Conservation (phyloP, 2,329 filamentous ascomycete species). For the Ceratocystis eucalypticola region DNA sequence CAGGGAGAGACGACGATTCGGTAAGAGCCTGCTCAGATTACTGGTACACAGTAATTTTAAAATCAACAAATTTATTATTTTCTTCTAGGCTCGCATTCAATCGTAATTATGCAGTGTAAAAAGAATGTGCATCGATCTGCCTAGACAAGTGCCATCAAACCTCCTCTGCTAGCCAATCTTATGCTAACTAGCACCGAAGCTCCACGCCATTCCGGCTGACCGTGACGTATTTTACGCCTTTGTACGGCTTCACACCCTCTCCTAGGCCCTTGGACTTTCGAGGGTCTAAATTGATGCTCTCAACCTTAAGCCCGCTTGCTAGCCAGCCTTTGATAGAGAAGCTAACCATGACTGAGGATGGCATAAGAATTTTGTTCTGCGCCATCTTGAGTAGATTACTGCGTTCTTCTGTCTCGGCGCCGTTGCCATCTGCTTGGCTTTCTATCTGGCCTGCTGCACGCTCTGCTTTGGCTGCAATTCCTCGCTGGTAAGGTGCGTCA, state of each 20-base stretch:
- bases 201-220: constrained; percentile 52
- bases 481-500: constrained; percentile 15
- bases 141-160: too few species aligned
- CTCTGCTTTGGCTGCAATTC: constrained; percentile 18
- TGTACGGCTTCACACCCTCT: constrained; percentile 85
- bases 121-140: too few species aligned
- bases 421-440: not conserved
- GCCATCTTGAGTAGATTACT: constrained; percentile 46
- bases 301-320: constrained; percentile 52
- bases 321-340: constrained; percentile 58
- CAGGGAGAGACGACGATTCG: too few species aligned
- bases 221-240: constrained; percentile 94
- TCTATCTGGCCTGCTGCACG: constrained; percentile 22
- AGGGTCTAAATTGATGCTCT: constrained; percentile 55
- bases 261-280: constrained; percentile 75
- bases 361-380: constrained; percentile 66
- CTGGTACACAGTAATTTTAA: too few species aligned
- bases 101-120: too few species aligned
- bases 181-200: constrained; percentile 38
- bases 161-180: too few species aligned
- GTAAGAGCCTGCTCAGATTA: too few species aligned
- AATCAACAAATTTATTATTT: too few species aligned
- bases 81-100: too few species aligned
- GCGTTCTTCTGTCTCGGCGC: constrained; percentile 26
- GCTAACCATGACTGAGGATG: constrained; percentile 60